These are phyloP conservation scores for Chaetomium cochliodes DNA, from an alignment of 495 filamentous ascomycete genomes.

Conservation along the genomic window DNA sequence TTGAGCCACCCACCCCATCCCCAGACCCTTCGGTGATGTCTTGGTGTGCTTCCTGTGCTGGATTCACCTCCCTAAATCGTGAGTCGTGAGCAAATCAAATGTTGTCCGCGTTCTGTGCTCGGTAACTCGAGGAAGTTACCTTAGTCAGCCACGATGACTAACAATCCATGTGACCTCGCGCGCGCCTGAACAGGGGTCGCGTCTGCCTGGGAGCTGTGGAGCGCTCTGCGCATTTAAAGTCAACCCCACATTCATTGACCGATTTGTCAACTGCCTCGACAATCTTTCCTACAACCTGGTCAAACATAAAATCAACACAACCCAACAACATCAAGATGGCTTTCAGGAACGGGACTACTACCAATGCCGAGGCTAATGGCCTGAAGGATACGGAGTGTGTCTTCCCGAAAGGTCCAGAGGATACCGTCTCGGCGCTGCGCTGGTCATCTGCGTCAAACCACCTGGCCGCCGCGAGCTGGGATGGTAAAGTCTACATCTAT, in stretches of 20 bases:
- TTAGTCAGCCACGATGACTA: background rate
- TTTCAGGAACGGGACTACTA: constrained; percentile 1
- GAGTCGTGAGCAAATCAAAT: too few species aligned
- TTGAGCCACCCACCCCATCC: too few species aligned
- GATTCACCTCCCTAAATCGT: too few species aligned
- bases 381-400: constrained; percentile 79
- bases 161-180: background rate
- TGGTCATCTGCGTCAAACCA: constrained; percentile 79
- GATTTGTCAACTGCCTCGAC: background rate
- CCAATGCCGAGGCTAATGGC: constrained; percentile 54
- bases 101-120: too few species aligned
- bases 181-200: background rate
- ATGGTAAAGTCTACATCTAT: constrained; percentile 91
- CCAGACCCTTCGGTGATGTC: too few species aligned
- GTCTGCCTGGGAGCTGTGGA: background rate
- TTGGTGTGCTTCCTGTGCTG: too few species aligned
- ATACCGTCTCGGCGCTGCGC: constrained; percentile 78
- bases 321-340: constrained; percentile 18
- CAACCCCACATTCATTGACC: background rate
- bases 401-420: constrained; percentile 68
- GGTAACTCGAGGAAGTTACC: too few species aligned
- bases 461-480: constrained; percentile 86
- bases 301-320: too few species aligned
- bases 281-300: background rate
- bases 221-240: background rate